Evolutionary conservation across 192 early-diverging fungal genomes (phyloP), one percentile per base, ranked within the genome.

Genomic region (Coemansia sp.): DNA sequence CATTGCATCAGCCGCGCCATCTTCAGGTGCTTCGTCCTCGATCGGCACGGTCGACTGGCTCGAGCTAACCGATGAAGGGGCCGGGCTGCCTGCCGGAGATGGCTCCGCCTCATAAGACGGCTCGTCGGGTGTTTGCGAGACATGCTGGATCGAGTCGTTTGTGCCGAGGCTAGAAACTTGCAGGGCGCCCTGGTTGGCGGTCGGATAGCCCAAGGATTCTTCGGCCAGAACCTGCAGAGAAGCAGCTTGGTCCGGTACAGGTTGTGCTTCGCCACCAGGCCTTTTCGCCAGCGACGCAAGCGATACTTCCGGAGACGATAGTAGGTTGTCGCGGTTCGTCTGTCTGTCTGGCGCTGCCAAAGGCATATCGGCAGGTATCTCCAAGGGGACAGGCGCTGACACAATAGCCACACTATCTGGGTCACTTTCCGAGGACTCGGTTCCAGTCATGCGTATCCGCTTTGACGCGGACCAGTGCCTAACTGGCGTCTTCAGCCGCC

Each of bases 401-500:
- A n/a, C n/a, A n/a, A n/a, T n/a, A n/a, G n/a, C n/a, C n/a, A n/a
- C n/a, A n/a, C n/a, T n/a, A n/a, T n/a, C 40, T 30, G 30, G 22
- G 25, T 32, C n/a, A 21, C 22, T 32, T 4, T 56, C 50, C 2
- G 60, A 37, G 9, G 54, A 57, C 7, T 62, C 54, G 16, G 21
- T 11, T 3, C 7, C 18, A 32, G 59, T 69, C 49, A 73, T 56
- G 11, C 62, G 57, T 8, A 73, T 66, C 28, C 69, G 49, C 54
- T 73, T 73, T 16, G 57, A 38, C 7, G 69, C 26, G 0, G 69
- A 58, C 47, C 45, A 62, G 25, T 50, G 27, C 19, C 17, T 18
- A 23, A 12, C 46, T n/a, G 10, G 42, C 19, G 23, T 13, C 20
- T 13, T 20, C 3, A 17, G 13, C 35, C 48, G 39, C n/a, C 7